Evolutionary conservation across 2,329 filamentous ascomycete genomes (phyloP), one percentile per base, ranked within the genome.

Genomic region (Fusarium verrucosum): DNA sequence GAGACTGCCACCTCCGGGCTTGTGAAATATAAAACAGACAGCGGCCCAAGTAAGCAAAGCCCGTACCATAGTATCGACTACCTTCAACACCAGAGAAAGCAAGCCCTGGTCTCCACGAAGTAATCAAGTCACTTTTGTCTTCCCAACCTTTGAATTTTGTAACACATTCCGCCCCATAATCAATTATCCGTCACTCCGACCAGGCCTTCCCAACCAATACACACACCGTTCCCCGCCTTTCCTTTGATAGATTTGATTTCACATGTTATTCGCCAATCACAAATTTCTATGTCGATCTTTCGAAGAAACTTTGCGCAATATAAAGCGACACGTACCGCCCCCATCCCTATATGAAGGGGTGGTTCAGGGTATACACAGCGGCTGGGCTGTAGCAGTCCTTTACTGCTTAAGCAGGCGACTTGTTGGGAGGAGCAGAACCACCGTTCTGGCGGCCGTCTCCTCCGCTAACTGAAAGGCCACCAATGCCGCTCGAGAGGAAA

Each of bases 401-500:
- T 43, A 49, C 46, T 69, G 49, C 54, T 79, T 85, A 87, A 51
- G 84, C 84, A 36, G 85, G 84, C 37, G 85, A 87, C 78, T 87
- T 87, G 82, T 77, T 87, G 28, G 81, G 81, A 45, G 85, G 83
- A 51, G 81, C 83, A 51, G 80, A 79, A 17, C 82, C 80, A 58
- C 87, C 87, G 68, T 89, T 89, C 78, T 89, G 87, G 53, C 87
- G 86, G 62, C 81, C 81, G 65, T 89, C 87, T 53, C 80, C 82
- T 66, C 86, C 89, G 73, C 88, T 87, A 69, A 95, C 90, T 33
- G 88, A 88, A 49, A 95, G 83, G 45, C 87, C 86, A 53, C 88
- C 86, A 58, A 95, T 91, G 38, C 89, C 89, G 26, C 85, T 85
- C 26, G 89, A 91, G 47, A 95, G 83, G 80, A 94, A 94, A 16